Conservation (phyloP, 2,329 filamentous ascomycete genomes). For the Nemania abortiva region DNA sequence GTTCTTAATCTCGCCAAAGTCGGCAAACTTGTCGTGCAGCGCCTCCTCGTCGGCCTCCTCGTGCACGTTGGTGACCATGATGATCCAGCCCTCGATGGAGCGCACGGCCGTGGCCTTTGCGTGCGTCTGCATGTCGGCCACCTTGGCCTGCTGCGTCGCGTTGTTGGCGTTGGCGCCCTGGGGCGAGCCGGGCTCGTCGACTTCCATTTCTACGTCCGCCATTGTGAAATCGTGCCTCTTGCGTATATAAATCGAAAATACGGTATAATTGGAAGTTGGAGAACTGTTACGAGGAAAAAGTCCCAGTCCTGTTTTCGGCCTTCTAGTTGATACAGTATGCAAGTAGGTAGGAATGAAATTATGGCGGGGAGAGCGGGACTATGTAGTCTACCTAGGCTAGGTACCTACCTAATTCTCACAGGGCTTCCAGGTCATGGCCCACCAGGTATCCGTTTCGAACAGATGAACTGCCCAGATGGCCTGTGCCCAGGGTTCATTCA, state of each 20-base stretch:
- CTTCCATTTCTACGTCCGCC: conserved; percentile 71
- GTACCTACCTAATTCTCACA: too few species aligned
- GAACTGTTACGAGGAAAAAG: background rate
- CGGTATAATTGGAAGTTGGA: too few species aligned
- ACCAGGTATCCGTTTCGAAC: too few species aligned
- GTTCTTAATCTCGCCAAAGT: conserved; percentile 90
- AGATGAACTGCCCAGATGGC: too few species aligned
- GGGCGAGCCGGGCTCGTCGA: conserved; percentile 62
- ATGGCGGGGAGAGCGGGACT: too few species aligned
- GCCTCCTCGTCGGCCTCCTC: conserved; percentile 89
- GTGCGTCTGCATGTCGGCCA: conserved; percentile 77
- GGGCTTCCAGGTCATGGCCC: too few species aligned
- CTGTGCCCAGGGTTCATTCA: too few species aligned
- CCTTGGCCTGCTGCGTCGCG: conserved; percentile 58
- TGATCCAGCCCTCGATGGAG: conserved; percentile 90
- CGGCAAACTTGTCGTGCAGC: conserved; percentile 82
- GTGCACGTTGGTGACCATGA: conserved; percentile 88
- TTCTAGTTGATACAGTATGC: background rate
- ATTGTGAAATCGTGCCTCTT: too few species aligned
- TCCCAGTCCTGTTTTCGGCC: background rate
- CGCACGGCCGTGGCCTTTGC: conserved; percentile 83
- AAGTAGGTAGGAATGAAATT: conserved; percentile 1
- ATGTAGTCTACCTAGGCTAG: too few species aligned
- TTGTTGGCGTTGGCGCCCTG: conserved; percentile 43
- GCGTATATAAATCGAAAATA: conserved; percentile 7